Evolutionary conservation across 495 filamentous ascomycete genomes (phyloP).

Genomic region (Aspergillus carlsbadensis): DNA sequence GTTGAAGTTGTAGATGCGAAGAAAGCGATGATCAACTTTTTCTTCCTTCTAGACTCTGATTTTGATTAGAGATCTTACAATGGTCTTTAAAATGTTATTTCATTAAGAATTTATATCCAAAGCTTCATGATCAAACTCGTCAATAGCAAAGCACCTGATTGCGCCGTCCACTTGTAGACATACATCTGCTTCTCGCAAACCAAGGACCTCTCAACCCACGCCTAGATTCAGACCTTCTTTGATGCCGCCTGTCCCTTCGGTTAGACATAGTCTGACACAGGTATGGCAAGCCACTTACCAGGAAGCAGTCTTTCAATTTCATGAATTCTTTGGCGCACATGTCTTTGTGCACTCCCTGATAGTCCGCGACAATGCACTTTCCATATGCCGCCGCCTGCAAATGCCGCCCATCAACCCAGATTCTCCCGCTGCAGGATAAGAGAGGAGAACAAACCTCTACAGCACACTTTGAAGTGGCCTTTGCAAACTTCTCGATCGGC

Average conservation of each 20-base stretch:
- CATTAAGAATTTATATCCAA: not conserved
- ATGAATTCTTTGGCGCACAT: constrained; percentile 87
- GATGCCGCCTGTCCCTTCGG: constrained; percentile 33
- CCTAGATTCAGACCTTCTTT: constrained; percentile 28
- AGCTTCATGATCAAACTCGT: not conserved
- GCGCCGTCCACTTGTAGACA: not conserved
- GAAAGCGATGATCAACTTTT: not conserved
- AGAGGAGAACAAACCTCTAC: constrained; percentile 58
- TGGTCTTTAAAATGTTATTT: constrained; percentile 13
- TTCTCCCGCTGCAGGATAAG: not conserved
- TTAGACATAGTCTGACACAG: constrained; percentile 1
- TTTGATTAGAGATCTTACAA: constrained; percentile 1
- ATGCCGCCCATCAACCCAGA: constrained; percentile 10
- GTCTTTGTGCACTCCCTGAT: constrained; percentile 87
- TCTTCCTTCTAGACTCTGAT: not conserved
- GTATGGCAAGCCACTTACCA: constrained; percentile 53
- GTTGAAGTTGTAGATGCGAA: constrained; percentile 62
- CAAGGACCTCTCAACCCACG: constrained; percentile 15
- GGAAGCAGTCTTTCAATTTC: constrained; percentile 80
- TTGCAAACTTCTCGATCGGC: constrained; percentile 87
- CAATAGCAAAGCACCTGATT: constrained; percentile 1
- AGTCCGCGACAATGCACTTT: constrained; percentile 88
- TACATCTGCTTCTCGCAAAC: not conserved
- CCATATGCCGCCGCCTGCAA: constrained; percentile 79
- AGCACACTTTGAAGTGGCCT: constrained; percentile 79